Evolutionary conservation across 2,329 filamentous ascomycete species (phyloP).

Genomic region (Pseudopithomyces chartarum): DNA sequence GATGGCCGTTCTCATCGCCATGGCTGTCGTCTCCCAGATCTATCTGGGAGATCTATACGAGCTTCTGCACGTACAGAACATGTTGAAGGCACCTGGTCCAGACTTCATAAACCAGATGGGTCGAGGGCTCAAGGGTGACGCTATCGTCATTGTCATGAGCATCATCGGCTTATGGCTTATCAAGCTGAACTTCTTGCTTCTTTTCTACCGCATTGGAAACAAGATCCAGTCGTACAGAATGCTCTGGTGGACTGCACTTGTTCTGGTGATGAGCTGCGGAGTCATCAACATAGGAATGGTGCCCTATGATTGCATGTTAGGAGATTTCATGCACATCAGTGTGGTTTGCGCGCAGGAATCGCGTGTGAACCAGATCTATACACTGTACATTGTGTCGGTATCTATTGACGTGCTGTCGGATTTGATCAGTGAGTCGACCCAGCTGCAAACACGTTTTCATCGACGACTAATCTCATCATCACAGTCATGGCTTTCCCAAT

Average conservation of each 20-base stretch:
- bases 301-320: constrained; percentile 5
- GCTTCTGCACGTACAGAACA: constrained; percentile 6
- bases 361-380: constrained; percentile 2
- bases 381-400: neutral
- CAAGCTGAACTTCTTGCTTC: neutral
- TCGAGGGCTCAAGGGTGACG: constrained; percentile 2
- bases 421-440: constrained; percentile 1
- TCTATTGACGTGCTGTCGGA: constrained; percentile 7
- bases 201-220: constrained; percentile 5
- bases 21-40: neutral
- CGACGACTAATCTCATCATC: neutral
- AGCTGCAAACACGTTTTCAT: neutral
- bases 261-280: neutral
- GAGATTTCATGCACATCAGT: neutral
- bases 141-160: neutral
- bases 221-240: constrained; percentile 1
- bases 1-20: constrained; percentile 6
- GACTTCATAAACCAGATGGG: constrained; percentile 5
- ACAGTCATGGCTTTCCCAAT: constrained; percentile 8
- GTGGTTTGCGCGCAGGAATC: neutral
- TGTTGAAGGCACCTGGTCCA: neutral
- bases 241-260: neutral
- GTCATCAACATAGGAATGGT: neutral
- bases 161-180: constrained; percentile 6
- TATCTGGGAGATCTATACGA: constrained; percentile 3